Percentiles rank a stretch among this genome's conserved stretches.
Conservation (phyloP, 805 yeast genomes). For the Yarrowia alimentaria region DNA sequence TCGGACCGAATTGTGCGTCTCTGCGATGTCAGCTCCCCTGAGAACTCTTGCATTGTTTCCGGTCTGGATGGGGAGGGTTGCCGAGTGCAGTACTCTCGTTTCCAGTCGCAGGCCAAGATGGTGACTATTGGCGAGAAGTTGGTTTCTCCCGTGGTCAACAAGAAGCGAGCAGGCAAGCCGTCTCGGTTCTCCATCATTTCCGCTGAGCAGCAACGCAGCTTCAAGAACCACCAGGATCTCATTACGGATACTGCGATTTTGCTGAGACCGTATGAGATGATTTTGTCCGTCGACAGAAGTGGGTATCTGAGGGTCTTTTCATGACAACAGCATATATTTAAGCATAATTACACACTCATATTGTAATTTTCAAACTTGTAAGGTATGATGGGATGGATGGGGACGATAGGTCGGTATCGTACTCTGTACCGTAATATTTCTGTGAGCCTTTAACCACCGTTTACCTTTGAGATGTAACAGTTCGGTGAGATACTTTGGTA, state of each 20-base stretch:
- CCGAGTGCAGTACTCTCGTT: constrained; percentile 31
- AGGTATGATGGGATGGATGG: too few species aligned
- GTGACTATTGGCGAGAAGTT: constrained; percentile 45
- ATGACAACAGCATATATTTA: background rate
- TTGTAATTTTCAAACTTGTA: too few species aligned
- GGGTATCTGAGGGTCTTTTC: constrained; percentile 61
- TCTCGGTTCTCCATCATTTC: constrained; percentile 43
- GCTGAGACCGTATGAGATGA: constrained; percentile 54
- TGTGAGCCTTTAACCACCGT: too few species aligned
- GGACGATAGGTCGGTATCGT: too few species aligned
- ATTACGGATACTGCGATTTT: constrained; percentile 51
- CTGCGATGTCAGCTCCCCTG: constrained; percentile 42
- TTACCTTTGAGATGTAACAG: too few species aligned
- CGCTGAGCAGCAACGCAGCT: constrained; percentile 46
- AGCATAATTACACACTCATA: too few species aligned
- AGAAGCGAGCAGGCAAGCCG: constrained; percentile 30
- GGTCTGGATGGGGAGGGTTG: constrained; percentile 37
- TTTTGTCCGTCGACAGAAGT: constrained; percentile 63
- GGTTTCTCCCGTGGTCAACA: constrained; percentile 29
- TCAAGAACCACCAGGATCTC: constrained; percentile 51
- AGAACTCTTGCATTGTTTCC: constrained; percentile 37
- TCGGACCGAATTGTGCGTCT: constrained; percentile 38
- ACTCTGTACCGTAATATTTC: too few species aligned
- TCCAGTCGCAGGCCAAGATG: constrained; percentile 42
- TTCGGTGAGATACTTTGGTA: too few species aligned